Base-by-base conservation (phyloP, 495 filamentous ascomycete genomes). In the Neurospora sp. region DNA sequence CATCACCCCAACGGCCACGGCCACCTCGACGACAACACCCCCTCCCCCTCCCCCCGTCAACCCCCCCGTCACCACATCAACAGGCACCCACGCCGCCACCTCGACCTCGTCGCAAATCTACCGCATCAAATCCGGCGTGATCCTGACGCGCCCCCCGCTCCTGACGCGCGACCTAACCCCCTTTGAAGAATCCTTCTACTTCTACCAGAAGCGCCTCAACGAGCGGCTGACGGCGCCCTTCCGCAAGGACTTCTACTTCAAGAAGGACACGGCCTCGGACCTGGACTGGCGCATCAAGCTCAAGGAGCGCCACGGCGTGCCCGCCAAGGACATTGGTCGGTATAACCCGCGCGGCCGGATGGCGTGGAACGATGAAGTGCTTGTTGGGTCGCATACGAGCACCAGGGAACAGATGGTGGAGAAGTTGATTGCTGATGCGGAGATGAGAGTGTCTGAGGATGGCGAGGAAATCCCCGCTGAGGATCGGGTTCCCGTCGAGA, bases 191-290 rank as follows among this genome's bases (percentile, higher is more conserved):
- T 86, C 94, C 70, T 98, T 88, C 84, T 96, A 90, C 85, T 93
- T 98, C 81, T 99, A 99, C 85, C 96, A 99, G 83, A 93, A 93
- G 73, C 94, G 96, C 14, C 87, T 99, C 70, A 97, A 99, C 82
- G 96, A 99, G 84, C 93, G 96, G 12, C 86, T 97, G 40, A 89
- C 89, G 12, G 86, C 95, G 9, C 94, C 95, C 3, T 99, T 99
- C 84, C 92, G 91, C 20, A 89, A 91, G 70, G 94, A 92, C 80
- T 96, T 98, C 83, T 99, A 97, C 87, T 97, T 94, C 91, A 97
- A 96, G 86, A 91, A 90, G 75, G 93, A 91, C 76, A 96, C 94
- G 0, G 90, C 93, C 0, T 84, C 88, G 7, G 93, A 97, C 76
- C 84, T 91, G 35, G 96, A 97, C 82, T 98, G 93, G 93, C 92